phyloP scores from a whole-genome alignment of 176 grass and related monocot species.

The Typha latifolia region DNA sequence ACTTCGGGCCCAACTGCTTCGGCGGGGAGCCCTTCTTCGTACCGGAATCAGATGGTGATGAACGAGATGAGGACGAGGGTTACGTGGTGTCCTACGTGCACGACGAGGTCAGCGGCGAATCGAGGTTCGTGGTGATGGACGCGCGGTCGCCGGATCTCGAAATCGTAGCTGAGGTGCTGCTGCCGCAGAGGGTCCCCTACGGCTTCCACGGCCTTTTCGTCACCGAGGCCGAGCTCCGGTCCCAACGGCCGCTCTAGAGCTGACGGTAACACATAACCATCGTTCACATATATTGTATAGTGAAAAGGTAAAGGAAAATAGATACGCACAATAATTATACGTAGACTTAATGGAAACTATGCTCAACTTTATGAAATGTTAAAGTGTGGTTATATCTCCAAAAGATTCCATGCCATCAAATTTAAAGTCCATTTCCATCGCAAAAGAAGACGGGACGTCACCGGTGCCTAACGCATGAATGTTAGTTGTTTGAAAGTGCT shows the following conservation, averaged over 20 bases:
- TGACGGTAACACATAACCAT: too few relatives aligned
- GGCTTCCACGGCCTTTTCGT: slow-evolving; percentile 84
- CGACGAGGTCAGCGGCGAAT: slow-evolving; percentile 48
- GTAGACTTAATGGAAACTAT: too few relatives aligned
- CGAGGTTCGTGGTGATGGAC: slow-evolving; percentile 75
- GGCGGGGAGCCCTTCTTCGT: slow-evolving; percentile 72
- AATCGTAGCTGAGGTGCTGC: slow-evolving; percentile 65
- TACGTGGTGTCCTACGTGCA: slow-evolving; percentile 88
- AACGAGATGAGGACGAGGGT: slow-evolving; percentile 60
- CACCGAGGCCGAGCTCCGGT: slow-evolving; percentile 45
- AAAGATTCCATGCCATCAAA: too few relatives aligned
- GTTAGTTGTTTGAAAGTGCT: too few relatives aligned
- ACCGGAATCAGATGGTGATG: slow-evolving; percentile 21
- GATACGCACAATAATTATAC: too few relatives aligned
- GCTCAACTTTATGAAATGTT: too few relatives aligned
- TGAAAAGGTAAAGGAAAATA: too few relatives aligned
- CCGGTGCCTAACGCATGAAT: too few relatives aligned
- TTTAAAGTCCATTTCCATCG: too few relatives aligned
- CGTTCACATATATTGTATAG: too few relatives aligned
- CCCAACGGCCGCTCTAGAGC: slow-evolving; percentile 26
- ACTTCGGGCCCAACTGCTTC: slow-evolving; percentile 57
- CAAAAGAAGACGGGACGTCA: too few relatives aligned
- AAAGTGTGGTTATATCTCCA: too few relatives aligned
- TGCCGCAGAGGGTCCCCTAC: slow-evolving; percentile 66
- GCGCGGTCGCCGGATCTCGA: slow-evolving; percentile 49